Evolutionary conservation across 192 early-diverging fungal genomes (phyloP).

Genomic region (Rhizoclosmatium globosum): DNA sequence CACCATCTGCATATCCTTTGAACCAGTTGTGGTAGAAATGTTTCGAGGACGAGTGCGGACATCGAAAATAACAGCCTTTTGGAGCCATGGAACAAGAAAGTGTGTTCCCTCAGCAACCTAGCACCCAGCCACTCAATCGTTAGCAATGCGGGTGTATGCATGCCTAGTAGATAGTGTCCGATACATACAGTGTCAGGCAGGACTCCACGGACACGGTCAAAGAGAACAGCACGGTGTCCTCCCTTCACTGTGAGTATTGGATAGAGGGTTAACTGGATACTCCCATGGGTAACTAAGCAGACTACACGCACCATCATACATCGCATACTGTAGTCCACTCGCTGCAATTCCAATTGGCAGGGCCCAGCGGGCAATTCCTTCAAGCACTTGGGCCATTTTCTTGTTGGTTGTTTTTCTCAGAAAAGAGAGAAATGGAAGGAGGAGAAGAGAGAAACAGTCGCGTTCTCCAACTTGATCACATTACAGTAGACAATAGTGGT

Average conservation of each 20-base stretch:
- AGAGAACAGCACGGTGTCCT: conserved; percentile 95
- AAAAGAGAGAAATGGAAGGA: no score
- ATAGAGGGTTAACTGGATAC: background rate
- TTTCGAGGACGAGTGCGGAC: conserved; percentile 96
- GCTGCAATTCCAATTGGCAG: conserved; percentile 78
- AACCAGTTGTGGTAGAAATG: conserved; percentile 99
- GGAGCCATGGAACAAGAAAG: conserved; percentile 97
- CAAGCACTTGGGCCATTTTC: conserved; percentile 18
- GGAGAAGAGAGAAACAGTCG: no score
- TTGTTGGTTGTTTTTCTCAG: background rate
- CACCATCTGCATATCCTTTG: conserved; percentile 99
- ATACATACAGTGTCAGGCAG: conserved; percentile 63
- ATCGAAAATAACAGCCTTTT: conserved; percentile 88
- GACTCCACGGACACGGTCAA: conserved; percentile 94
- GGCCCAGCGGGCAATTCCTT: conserved; percentile 74
- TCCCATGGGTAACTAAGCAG: background rate
- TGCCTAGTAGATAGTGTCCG: background rate
- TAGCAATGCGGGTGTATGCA: no score
- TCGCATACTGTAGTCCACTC: conserved; percentile 78
- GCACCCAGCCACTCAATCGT: no score
- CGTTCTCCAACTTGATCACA: no score
- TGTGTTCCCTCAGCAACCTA: conserved; percentile 92
- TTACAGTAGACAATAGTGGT: no score
- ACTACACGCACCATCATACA: conserved; percentile 80
- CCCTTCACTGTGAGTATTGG: conserved; percentile 74